Evolutionary conservation across 768 basidiomycete species (phyloP), one percentile per base, ranked within the genome.

Genomic region (Multifurca ochricompacta): DNA sequence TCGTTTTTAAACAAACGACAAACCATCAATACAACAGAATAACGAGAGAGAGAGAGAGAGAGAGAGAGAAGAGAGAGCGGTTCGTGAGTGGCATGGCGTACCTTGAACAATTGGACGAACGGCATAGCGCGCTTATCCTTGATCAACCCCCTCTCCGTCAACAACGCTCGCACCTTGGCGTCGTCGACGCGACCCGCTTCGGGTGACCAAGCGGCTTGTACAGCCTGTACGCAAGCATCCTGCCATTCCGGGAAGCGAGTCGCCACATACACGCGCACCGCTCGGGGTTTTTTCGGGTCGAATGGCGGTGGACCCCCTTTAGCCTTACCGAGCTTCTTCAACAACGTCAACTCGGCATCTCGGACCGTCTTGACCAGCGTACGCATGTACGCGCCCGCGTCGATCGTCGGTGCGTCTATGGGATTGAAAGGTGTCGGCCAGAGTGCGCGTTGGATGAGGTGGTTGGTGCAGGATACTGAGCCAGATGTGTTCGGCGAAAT

Each of bases 81-180:
- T 1, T 37, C 13, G 23, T 7, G 61, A 75, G 34, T 48, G 92
- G 95, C 84, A 96, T 94, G 83, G 61, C 75, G 34, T 48, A 93
- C 95, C 84, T 96, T 94, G 83, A 97, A 88, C 28, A 77, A 72
- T 55, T 95, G 89, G 42, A 93, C 81, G 71, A 95, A 97, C 6
- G 94, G 94, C 95, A 97, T 98, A 37, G 79, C 79, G 39, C 84
- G 81, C 75, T 98, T 98, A 72, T 98, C 92, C 77, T 96, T 97
- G 71, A 93, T 84, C 67, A 97, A 66, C 4, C 90, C 92, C 19
- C 74, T 77, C 66, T 80, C 75, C 8, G 76, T 77, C 67, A 98
- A 67, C 60, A 79, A 61, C 63, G 81, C 74, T 67, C 83, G 78
- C 47, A 94, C 80, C 67, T 82, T 84, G 34, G 72, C 81, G 65